Percentiles rank a stretch among this genome's conserved stretches.
Evolutionary conservation across 331 rosid genomes (phyloP).

Genomic region (Saraca asoca): DNA sequence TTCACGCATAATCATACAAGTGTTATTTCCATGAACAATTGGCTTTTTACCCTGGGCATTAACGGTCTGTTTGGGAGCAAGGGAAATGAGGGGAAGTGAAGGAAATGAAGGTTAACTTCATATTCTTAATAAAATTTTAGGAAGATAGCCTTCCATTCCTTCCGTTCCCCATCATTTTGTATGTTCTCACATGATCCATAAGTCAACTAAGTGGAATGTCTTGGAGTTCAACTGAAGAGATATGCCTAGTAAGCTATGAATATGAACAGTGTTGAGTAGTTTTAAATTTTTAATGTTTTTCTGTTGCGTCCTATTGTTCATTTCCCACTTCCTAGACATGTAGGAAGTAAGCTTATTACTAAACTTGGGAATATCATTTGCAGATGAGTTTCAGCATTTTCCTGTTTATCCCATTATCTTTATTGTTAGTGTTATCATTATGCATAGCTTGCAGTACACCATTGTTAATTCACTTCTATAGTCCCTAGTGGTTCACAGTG

Average conservation of each 20-base stretch:
- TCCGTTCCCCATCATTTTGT: too few relatives aligned
- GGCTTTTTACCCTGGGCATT: too few relatives aligned
- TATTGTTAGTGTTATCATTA: neutral
- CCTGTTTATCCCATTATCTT: constrained; percentile 9
- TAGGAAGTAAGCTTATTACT: neutral
- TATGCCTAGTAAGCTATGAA: constrained; percentile 8
- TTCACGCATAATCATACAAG: neutral
- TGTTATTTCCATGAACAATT: neutral
- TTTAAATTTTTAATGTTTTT: constrained; percentile 9
- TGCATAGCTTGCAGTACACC: constrained; percentile 11
- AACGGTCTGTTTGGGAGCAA: too few relatives aligned
- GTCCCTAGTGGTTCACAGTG: constrained; percentile 14
- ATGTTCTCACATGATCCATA: too few relatives aligned
- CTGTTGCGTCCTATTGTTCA: constrained; percentile 27
- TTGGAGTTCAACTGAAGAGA: constrained; percentile 1
- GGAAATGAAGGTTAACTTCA: too few relatives aligned
- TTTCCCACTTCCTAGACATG: neutral
- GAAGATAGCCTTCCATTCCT: too few relatives aligned
- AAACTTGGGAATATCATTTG: constrained; percentile 12
- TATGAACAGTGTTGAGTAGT: neutral
- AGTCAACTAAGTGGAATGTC: neutral
- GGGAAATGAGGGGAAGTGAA: too few relatives aligned
- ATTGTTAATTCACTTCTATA: constrained; percentile 9
- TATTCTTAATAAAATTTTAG: too few relatives aligned
- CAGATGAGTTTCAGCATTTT: neutral